These are phyloP conservation scores for Gryganskiella cystojenkinii DNA, from an alignment of 192 early-diverging fungal species.

Conservation along the genomic window DNA sequence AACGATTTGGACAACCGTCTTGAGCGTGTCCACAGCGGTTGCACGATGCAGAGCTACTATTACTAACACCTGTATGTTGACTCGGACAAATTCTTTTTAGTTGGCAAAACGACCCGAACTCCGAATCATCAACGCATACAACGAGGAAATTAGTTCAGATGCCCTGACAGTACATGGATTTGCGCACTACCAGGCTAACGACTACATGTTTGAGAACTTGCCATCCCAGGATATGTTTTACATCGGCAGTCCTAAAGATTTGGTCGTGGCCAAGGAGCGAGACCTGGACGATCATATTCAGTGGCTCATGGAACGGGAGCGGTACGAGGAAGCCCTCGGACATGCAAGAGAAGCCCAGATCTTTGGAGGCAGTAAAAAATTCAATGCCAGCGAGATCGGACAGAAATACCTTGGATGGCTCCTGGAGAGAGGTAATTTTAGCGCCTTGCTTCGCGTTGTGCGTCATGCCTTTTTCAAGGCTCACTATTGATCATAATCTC, in stretches of 20 bases:
- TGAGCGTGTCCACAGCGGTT: neutral
- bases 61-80: too few relatives aligned
- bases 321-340: slow-evolving; percentile 84
- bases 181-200: slow-evolving; percentile 90
- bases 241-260: slow-evolving; percentile 93
- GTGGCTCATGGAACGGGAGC: slow-evolving; percentile 86
- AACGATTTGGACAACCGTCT: neutral
- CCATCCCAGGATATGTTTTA: slow-evolving; percentile 86
- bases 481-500: too few relatives aligned
- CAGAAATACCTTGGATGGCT: slow-evolving; percentile 82
- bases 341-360: slow-evolving; percentile 69
- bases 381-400: slow-evolving; percentile 80
- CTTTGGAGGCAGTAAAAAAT: slow-evolving; percentile 67
- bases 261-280: slow-evolving; percentile 89
- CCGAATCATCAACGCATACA: slow-evolving; percentile 83
- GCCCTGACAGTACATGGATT: slow-evolving; percentile 87
- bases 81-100: too few relatives aligned
- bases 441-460: too few relatives aligned
- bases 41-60: neutral
- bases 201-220: slow-evolving; percentile 86
- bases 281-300: slow-evolving; percentile 93
- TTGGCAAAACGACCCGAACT: slow-evolving; percentile 86
- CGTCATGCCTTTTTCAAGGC: too few relatives aligned
- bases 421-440: slow-evolving; percentile 68
- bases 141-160: slow-evolving; percentile 91